These are phyloP conservation scores for Oryza officinalis DNA, from an alignment of 176 grass and related monocot species.

Conservation along the genomic window DNA sequence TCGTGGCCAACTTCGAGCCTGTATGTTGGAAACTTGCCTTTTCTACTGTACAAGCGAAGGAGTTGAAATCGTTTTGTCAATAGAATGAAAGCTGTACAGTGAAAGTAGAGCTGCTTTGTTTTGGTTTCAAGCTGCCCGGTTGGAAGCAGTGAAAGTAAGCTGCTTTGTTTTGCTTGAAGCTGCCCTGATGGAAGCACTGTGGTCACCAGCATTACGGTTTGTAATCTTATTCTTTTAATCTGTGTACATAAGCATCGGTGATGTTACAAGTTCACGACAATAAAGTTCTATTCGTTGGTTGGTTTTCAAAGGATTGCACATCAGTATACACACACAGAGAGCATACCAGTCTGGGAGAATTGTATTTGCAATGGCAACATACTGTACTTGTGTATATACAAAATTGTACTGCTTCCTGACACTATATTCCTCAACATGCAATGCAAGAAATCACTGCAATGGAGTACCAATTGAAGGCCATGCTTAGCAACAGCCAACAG, in stretches of 20 bases:
- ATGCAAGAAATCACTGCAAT: not conserved
- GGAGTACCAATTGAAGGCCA: not conserved
- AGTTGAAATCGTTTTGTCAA: slow-evolving; percentile 28
- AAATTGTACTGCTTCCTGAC: slow-evolving; percentile 18
- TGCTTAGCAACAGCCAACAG: not conserved
- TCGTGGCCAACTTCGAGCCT: slow-evolving; percentile 5
- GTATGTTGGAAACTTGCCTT: slow-evolving; percentile 24
- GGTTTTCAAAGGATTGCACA: slow-evolving; percentile 18
- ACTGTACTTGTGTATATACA: slow-evolving; percentile 38
- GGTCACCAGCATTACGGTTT: not conserved
- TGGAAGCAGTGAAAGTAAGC: slow-evolving; percentile 21
- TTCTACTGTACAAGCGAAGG: slow-evolving; percentile 39
- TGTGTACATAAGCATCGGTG: slow-evolving; percentile 54
- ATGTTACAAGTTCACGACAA: slow-evolving; percentile 16
- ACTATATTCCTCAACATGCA: not conserved
- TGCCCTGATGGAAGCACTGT: not conserved
- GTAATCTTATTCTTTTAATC: slow-evolving; percentile 45
- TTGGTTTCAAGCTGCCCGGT: slow-evolving; percentile 42
- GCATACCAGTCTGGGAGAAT: not conserved
- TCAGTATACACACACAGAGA: not conserved
- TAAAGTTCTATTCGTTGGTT: slow-evolving; percentile 43
- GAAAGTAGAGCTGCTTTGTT: slow-evolving; percentile 27
- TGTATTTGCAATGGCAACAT: slow-evolving; percentile 29
- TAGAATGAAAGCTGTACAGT: slow-evolving; percentile 25
- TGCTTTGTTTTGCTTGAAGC: slow-evolving; percentile 42